These are phyloP conservation scores for Picochlorum sp. DNA, from an alignment of 139 green algal species.

Conservation along the genomic window DNA sequence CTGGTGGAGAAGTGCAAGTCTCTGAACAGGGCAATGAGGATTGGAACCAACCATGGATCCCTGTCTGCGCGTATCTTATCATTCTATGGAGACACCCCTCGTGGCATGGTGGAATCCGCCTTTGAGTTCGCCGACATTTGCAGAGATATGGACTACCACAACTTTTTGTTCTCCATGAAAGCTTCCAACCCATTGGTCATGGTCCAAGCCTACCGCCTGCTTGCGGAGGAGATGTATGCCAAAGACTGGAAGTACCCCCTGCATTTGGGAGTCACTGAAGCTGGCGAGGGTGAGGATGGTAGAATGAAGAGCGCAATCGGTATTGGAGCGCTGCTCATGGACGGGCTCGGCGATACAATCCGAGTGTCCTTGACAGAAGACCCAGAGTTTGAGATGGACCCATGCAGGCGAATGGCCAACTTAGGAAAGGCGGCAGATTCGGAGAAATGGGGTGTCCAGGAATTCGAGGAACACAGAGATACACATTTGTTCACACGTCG, in stretches of 20 bases:
- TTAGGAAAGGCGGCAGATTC: constrained; percentile 56
- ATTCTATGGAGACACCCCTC: constrained; percentile 71
- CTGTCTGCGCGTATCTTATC: constrained; percentile 92
- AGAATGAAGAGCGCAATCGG: constrained; percentile 98
- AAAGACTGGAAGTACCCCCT: constrained; percentile 95
- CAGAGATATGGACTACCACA: constrained; percentile 96
- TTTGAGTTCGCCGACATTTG: constrained; percentile 97
- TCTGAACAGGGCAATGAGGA: constrained; percentile 80
- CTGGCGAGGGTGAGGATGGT: constrained; percentile 89
- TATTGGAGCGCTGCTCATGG: constrained; percentile 94
- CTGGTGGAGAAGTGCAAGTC: constrained; percentile 98
- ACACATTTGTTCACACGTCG: constrained; percentile 80
- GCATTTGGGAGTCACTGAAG: constrained; percentile 89
- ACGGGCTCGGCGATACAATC: constrained; percentile 98
- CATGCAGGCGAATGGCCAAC: constrained; percentile 74
- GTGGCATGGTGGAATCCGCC: constrained; percentile 87
- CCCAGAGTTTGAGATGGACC: constrained; percentile 93
- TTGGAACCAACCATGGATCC: constrained; percentile 98
- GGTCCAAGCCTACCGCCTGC: constrained; percentile 90
- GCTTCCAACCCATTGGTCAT: constrained; percentile 95
- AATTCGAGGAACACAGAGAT: constrained; percentile 82
- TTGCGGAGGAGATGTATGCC: constrained; percentile 88
- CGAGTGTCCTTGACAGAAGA: constrained; percentile 92
- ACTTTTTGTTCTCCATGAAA: constrained; percentile 99
- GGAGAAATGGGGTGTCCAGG: constrained; percentile 53